Evolutionary conservation across 2,329 filamentous ascomycete genomes (phyloP).

Genomic region (Sarocladium kiliense): DNA sequence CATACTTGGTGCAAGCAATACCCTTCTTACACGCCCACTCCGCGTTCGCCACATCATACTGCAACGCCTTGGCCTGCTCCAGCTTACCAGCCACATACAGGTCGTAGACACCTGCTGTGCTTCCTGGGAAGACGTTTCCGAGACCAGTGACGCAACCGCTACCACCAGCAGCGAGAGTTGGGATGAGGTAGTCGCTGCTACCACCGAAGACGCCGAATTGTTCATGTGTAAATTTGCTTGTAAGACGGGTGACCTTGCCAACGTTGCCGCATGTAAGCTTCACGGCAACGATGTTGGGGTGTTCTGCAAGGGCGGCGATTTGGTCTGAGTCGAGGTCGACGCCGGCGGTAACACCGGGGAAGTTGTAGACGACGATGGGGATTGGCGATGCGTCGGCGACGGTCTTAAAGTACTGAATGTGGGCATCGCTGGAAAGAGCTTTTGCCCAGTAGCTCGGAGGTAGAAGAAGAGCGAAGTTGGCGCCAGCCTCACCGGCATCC

Average conservation of each 20-base stretch:
- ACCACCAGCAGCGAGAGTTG: slow-evolving; percentile 31
- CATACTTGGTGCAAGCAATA: slow-evolving; percentile 41
- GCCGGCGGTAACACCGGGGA: slow-evolving; percentile 58
- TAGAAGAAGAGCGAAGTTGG: slow-evolving; percentile 68
- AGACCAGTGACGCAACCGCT: slow-evolving; percentile 39
- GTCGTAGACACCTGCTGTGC: slow-evolving; percentile 33
- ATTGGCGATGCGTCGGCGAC: slow-evolving; percentile 58
- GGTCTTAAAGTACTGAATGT: slow-evolving; percentile 61
- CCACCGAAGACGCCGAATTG: slow-evolving; percentile 40
- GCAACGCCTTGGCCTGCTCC: slow-evolving; percentile 32
- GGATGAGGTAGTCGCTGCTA: slow-evolving; percentile 37
- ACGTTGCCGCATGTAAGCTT: slow-evolving; percentile 67
- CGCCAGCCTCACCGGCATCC: slow-evolving; percentile 62
- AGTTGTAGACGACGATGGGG: slow-evolving; percentile 66
- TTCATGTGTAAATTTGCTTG: slow-evolving; percentile 27
- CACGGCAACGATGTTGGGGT: slow-evolving; percentile 63
- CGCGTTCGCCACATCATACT: slow-evolving; percentile 38
- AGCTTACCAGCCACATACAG: slow-evolving; percentile 32
- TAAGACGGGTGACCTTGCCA: slow-evolving; percentile 60
- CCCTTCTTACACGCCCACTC: slow-evolving; percentile 47
- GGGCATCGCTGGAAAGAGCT: slow-evolving; percentile 41
- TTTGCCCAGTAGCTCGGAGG: slow-evolving; percentile 68
- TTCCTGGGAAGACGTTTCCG: slow-evolving; percentile 41
- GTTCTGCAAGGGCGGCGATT: slow-evolving; percentile 51
- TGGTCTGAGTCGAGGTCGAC: slow-evolving; percentile 60